These are phyloP conservation scores for Rachicladosporium sp. DNA, from an alignment of 2,329 filamentous ascomycete species.

Conservation along the genomic window DNA sequence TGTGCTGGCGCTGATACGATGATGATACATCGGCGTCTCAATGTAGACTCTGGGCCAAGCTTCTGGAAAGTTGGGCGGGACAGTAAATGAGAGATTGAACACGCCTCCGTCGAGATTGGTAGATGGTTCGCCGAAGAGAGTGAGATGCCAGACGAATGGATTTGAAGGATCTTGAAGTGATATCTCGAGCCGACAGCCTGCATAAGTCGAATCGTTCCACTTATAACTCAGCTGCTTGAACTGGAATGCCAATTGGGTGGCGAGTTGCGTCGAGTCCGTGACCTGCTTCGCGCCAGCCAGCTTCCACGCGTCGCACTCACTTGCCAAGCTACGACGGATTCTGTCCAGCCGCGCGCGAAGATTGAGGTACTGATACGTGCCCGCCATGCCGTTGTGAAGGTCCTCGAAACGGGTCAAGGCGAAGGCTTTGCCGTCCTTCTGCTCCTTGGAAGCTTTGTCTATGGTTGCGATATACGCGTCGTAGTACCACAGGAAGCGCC, in stretches of 20 bases:
- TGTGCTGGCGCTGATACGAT: constrained; percentile 60
- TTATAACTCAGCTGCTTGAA: constrained; percentile 69
- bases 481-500: constrained; percentile 91
- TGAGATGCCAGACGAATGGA: constrained; percentile 79
- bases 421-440: constrained; percentile 54
- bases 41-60: constrained; percentile 78
- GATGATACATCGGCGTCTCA: constrained; percentile 74
- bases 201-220: constrained; percentile 50
- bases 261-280: constrained; percentile 58
- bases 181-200: constrained; percentile 60
- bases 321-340: constrained; percentile 58
- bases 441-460: constrained; percentile 48
- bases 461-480: constrained; percentile 70
- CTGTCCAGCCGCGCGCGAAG: constrained; percentile 56
- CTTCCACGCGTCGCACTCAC: constrained; percentile 62
- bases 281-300: constrained; percentile 52
- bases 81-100: constrained; percentile 65
- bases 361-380: constrained; percentile 67
- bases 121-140: constrained; percentile 84
- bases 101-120: constrained; percentile 87
- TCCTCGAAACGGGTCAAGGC: constrained; percentile 81
- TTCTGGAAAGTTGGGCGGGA: constrained; percentile 76
- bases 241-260: constrained; percentile 71
- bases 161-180: constrained; percentile 61
- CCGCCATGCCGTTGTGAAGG: constrained; percentile 67